Conservation (phyloP, 148 eudicot genomes). For the Rheum nobile region DNA sequence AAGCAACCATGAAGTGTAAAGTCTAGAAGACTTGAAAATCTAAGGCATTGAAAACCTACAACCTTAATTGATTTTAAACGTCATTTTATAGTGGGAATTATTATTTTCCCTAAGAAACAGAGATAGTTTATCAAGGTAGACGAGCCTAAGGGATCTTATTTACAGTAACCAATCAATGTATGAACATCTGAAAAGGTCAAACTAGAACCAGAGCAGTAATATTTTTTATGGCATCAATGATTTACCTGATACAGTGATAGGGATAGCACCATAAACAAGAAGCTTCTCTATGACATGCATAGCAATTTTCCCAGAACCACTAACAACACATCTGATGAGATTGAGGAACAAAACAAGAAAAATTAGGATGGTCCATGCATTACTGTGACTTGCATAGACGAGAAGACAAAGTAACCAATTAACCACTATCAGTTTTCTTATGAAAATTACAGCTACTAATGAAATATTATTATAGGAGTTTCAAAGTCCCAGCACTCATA, state of each 20-base stretch:
- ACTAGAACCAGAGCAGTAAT: not conserved
- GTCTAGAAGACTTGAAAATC: not conserved
- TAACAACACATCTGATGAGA: constrained; percentile 73
- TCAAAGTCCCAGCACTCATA: not conserved
- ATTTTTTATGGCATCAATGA: not conserved
- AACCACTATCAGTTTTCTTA: not conserved
- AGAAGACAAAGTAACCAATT: not conserved
- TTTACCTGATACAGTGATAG: constrained; percentile 89
- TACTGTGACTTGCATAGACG: not conserved
- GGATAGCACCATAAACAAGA: constrained; percentile 80
- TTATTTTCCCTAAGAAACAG: not conserved
- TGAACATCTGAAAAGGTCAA: not conserved
- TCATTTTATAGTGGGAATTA: too few relatives aligned
- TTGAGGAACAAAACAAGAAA: not conserved
- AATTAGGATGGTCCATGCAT: not conserved
- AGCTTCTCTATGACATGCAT: constrained; percentile 98
- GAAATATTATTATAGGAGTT: not conserved
- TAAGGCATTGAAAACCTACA: not conserved
- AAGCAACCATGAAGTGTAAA: not conserved
- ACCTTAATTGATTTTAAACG: not conserved
- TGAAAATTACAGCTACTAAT: not conserved
- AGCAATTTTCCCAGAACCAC: constrained; percentile 98
- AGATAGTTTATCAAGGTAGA: not conserved
- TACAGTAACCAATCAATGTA: not conserved
- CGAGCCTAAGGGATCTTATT: not conserved